These are phyloP conservation scores for Coemansia sp. DNA, from an alignment of 192 early-diverging fungal species.

Conservation along the genomic window DNA sequence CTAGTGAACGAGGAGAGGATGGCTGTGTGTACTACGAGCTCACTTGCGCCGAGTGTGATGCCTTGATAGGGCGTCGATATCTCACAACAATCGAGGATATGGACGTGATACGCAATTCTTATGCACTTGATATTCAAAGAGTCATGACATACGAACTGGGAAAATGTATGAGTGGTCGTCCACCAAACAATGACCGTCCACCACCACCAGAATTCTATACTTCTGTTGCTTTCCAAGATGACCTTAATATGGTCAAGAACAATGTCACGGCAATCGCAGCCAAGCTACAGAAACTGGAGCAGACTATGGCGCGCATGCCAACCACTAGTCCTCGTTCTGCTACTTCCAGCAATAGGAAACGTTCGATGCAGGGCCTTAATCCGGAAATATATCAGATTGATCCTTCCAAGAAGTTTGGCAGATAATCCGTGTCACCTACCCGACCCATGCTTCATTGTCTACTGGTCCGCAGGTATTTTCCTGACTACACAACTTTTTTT, in stretches of 20 bases:
- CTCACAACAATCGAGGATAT: conserved; percentile 36
- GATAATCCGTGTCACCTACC: neutral
- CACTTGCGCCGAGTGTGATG: conserved; percentile 36
- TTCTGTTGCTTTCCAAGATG: conserved; percentile 32
- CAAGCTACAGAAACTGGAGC: conserved; percentile 39
- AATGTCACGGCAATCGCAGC: conserved; percentile 46
- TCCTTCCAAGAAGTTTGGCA: conserved; percentile 29
- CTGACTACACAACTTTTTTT: neutral
- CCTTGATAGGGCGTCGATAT: conserved; percentile 30
- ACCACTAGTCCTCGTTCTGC: conserved; percentile 30
- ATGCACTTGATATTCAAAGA: conserved; percentile 36
- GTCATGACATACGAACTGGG: conserved; percentile 49
- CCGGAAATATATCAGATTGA: conserved; percentile 38
- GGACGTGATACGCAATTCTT: conserved; percentile 32
- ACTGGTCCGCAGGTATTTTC: neutral
- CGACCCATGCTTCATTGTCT: too few species aligned
- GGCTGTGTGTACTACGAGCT: conserved; percentile 43
- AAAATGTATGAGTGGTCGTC: conserved; percentile 29
- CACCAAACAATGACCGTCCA: conserved; percentile 6
- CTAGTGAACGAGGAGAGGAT: conserved; percentile 25
- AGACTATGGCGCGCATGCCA: conserved; percentile 16
- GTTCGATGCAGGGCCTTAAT: conserved; percentile 24
- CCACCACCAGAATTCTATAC: conserved; percentile 43
- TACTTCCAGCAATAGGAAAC: conserved; percentile 20
- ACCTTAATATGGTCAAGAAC: conserved; percentile 32